Evolutionary conservation across 192 early-diverging fungal species (phyloP).

Genomic region (Linnemannia exigua): DNA sequence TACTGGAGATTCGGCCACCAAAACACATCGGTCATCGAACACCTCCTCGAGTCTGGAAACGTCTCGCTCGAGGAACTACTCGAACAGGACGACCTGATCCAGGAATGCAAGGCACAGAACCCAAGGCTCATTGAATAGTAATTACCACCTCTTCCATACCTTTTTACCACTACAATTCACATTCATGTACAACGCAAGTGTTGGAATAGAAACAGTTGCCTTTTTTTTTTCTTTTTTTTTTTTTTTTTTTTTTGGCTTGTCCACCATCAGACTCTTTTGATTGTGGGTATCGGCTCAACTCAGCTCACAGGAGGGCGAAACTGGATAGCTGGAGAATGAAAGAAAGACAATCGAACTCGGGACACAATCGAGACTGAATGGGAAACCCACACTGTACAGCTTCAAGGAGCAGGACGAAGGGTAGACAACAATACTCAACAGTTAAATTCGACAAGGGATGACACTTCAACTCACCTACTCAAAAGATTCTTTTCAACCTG

Average conservation of each 20-base stretch:
- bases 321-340: background rate
- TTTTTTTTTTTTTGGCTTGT: too few species aligned
- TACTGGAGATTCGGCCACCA: conserved; percentile 97
- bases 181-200: background rate
- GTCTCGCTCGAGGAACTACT: conserved; percentile 92
- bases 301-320: background rate
- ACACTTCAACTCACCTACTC: background rate
- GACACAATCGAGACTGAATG: background rate
- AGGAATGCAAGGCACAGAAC: conserved; percentile 95
- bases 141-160: background rate
- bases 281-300: background rate
- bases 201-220: background rate
- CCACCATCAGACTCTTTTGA: background rate
- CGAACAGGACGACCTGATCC: conserved; percentile 93
- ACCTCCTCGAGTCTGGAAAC: conserved; percentile 92
- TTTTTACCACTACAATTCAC: background rate
- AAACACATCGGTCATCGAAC: conserved; percentile 91
- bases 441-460: background rate
- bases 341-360: background rate
- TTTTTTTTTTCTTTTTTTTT: too few species aligned
- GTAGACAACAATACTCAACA: background rate
- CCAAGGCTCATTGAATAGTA: conserved; percentile 91
- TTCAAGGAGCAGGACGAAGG: background rate
- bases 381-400: background rate
- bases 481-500: background rate